Evolutionary conservation across 306 rosid genomes (phyloP), one percentile per base, ranked within the genome.

Genomic region (Begonia peltatifolia): DNA sequence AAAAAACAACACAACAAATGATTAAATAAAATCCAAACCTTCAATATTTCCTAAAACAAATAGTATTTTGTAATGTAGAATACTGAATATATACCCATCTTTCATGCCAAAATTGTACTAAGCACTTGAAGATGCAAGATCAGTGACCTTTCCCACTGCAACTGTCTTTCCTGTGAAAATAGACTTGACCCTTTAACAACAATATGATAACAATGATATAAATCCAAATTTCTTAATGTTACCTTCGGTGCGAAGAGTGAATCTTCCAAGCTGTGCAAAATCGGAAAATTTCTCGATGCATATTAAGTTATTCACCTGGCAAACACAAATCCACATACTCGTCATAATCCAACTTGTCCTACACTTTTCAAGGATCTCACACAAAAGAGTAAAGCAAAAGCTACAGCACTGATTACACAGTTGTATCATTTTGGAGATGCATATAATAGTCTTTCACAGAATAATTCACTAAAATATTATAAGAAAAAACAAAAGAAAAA

Each of bases 221-320:
- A 13, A 18, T 8, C n/a, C 47, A 6, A 50, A 57, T 20, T 46
- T 53, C 14, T 54, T 14, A 56, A 38, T 42, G 46, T 68, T 56
- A 92, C 99, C 99, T 77, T 92, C 99, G 22, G 88, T 86, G 15
- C 99, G 99, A 66, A 92, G 96, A 44, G 99, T 92, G 58, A 92
- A 92, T 70, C 99, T 79, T 71, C 99, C 99, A 12, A 92, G 94
- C 63, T 92, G 99, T 2, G 94, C 84, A 63, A 79, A 72, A 54
- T 81, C 80, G 10, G 89, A 17, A 47, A 92, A 92, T 68, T 75
- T 83, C 74, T 92, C 99, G n/a, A 86, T 3, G 63, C 99, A 86
- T 61, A 92, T 86, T 47, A 38, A 0, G 67, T 63, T 92, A 56
- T 14, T 74, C 62, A 83, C 99, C 99, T 92, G 75, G 17, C 50